phyloP scores from a whole-genome alignment of 345 rosid species.

The Arabis hirsuta region DNA sequence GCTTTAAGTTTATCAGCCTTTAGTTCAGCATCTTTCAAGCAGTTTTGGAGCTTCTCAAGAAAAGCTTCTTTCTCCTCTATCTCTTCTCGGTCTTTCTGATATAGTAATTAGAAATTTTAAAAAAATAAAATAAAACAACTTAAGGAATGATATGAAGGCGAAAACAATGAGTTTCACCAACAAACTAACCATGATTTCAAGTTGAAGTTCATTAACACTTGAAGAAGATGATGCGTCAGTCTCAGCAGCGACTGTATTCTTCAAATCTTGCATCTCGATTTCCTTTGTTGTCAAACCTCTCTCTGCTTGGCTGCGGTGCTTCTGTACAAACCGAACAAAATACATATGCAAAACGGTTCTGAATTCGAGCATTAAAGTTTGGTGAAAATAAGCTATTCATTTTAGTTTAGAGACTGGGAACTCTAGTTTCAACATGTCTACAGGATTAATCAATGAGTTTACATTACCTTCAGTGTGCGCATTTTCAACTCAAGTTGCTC shows the following conservation, averaged over 20 bases:
- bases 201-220: constrained; percentile 73
- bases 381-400: constrained; percentile 16
- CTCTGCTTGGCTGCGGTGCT: constrained; percentile 57
- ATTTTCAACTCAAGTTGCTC: constrained; percentile 52
- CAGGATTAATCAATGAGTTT: constrained; percentile 17
- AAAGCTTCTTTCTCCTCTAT: constrained; percentile 56
- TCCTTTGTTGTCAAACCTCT: constrained; percentile 54
- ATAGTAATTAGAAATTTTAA: not conserved
- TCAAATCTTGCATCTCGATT: constrained; percentile 60
- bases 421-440: constrained; percentile 16
- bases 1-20: constrained; percentile 62
- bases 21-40: constrained; percentile 59
- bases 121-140: not conserved
- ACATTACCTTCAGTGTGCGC: constrained; percentile 59
- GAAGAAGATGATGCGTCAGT: constrained; percentile 52
- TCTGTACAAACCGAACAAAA: constrained; percentile 51
- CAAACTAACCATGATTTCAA: constrained; percentile 79
- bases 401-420: constrained; percentile 26
- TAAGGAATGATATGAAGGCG: constrained; percentile 2
- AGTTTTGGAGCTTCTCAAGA: constrained; percentile 53
- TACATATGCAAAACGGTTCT: not conserved
- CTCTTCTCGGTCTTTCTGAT: constrained; percentile 59
- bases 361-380: not conserved
- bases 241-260: constrained; percentile 58
- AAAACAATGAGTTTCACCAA: constrained; percentile 19